Evolutionary conservation across 2,329 filamentous ascomycete species (phyloP), one percentile per base, ranked within the genome.

Genomic region (Shiraia sp.): DNA sequence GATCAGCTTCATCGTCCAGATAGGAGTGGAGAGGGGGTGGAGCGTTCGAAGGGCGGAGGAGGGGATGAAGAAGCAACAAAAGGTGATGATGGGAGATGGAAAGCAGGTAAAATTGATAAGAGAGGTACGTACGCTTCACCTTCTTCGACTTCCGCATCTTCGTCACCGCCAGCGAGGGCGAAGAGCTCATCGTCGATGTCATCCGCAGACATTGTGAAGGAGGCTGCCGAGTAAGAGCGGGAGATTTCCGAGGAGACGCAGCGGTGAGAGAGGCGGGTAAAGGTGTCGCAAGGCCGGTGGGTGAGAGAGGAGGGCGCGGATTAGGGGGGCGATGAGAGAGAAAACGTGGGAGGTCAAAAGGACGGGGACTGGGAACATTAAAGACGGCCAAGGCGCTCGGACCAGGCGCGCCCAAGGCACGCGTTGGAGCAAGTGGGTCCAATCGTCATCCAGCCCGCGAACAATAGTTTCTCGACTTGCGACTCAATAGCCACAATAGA

Each of bases 171-270:
- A 40, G 91, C 93, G 53, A 97, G 84, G 63, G 89, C 91, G 53
- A 97, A 86, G 54, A 97, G 85, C 75, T 96, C 92, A 60, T 92
- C 90, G 67, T 97, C 92, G 55, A 96, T 81, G 43, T 75, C 73
- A 41, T 61, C 59, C 42, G 92, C 88, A 42, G 88, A 87, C 90
- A 96, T 95, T 61, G 53, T 54, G 52, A 22, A 32, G 25, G 47
- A 31, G 31, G 30, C 25, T 19, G 30, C 15, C 32, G 24, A 27
- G 25, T 25, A 40, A 10, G 37, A 34, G 36, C 49, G 19, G 33
- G 30, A 28, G 24, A 22, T 27, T 46, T 28, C 24, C 9, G 37
- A 19, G 13, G 25, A 10, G 26, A 29, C 4, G n/a, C 23, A 41
- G 33, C 23, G 43, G 36, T 22, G 25, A 26, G 36, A 30, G 36